Conservation (phyloP, 176 grass and related monocot genomes). For the Themeda triandra region DNA sequence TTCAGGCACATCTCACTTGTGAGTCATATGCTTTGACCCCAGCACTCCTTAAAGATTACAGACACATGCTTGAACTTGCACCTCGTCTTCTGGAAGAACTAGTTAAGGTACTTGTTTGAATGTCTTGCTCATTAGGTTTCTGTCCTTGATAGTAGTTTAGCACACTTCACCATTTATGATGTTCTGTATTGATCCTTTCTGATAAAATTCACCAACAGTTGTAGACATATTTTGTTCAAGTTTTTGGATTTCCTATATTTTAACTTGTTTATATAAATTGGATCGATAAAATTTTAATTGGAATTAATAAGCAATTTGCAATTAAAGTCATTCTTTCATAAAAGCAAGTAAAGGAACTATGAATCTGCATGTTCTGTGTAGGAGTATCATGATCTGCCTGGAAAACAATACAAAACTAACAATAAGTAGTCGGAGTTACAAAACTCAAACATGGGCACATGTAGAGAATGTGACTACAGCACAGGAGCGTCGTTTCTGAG, state of each 20-base stretch:
- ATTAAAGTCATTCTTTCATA: neutral
- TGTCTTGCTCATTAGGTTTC: neutral
- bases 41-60: conserved; percentile 78
- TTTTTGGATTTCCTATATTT: neutral
- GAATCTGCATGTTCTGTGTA: neutral
- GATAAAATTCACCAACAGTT: neutral
- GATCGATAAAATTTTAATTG: neutral
- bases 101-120: conserved; percentile 63
- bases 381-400: neutral
- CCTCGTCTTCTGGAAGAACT: conserved; percentile 96
- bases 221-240: neutral
- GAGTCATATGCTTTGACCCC: conserved; percentile 63
- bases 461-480: neutral
- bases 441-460: neutral
- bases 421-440: neutral
- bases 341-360: neutral
- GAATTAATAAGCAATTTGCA: neutral
- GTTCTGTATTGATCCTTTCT: neutral
- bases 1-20: conserved; percentile 90
- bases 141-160: neutral
- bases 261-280: neutral
- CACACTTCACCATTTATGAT: neutral
- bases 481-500: neutral
- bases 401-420: neutral
- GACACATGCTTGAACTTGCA: conserved; percentile 97